These are phyloP conservation scores for Stagonosporopsis rhizophila DNA, from an alignment of 2,329 filamentous ascomycete genomes.

Conservation along the genomic window DNA sequence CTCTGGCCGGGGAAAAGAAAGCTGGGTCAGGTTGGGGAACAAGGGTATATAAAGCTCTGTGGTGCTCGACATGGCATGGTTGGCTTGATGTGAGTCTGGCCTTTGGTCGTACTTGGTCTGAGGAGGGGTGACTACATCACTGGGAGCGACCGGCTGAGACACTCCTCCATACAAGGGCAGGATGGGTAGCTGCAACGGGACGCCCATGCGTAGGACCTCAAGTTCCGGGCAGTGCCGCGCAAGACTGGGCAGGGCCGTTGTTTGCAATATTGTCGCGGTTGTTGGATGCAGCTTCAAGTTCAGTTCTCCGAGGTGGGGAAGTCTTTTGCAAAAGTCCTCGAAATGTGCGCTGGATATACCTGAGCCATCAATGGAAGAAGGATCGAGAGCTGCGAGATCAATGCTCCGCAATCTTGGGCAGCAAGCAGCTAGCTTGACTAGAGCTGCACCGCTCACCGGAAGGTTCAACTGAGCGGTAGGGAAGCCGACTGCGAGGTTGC, in stretches of 20 bases:
- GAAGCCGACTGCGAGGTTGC: slow-evolving; percentile 32
- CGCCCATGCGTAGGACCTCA: slow-evolving; percentile 37
- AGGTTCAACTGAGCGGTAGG: slow-evolving; percentile 33
- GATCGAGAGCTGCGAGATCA: slow-evolving; percentile 35
- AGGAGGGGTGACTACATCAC: slow-evolving; percentile 19
- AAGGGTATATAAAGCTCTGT: slow-evolving; percentile 17
- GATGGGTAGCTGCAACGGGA: slow-evolving; percentile 33
- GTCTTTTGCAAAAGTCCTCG: slow-evolving; percentile 34
- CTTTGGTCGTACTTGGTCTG: slow-evolving; percentile 6
- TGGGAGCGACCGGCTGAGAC: slow-evolving; percentile 3
- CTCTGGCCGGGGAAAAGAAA: slow-evolving; percentile 41
- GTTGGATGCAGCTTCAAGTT: slow-evolving; percentile 39
- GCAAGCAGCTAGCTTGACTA: slow-evolving; percentile 29
- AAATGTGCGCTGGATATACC: slow-evolving; percentile 36
- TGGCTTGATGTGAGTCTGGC: slow-evolving; percentile 14
- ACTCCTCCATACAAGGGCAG: slow-evolving; percentile 20
- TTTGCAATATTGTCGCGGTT: slow-evolving; percentile 33
- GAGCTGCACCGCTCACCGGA: slow-evolving; percentile 26
- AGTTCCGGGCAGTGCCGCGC: slow-evolving; percentile 35
- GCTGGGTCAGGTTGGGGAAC: slow-evolving; percentile 36
- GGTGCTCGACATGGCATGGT: slow-evolving; percentile 16
- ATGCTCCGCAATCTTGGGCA: slow-evolving; percentile 37
- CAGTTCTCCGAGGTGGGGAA: slow-evolving; percentile 33
- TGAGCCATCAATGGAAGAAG: slow-evolving; percentile 40
- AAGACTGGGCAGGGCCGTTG: slow-evolving; percentile 37